Evolutionary conservation across 805 yeast species (phyloP), one percentile per base, ranked within the genome.

Genomic region (Barnettozyma siamensis): DNA sequence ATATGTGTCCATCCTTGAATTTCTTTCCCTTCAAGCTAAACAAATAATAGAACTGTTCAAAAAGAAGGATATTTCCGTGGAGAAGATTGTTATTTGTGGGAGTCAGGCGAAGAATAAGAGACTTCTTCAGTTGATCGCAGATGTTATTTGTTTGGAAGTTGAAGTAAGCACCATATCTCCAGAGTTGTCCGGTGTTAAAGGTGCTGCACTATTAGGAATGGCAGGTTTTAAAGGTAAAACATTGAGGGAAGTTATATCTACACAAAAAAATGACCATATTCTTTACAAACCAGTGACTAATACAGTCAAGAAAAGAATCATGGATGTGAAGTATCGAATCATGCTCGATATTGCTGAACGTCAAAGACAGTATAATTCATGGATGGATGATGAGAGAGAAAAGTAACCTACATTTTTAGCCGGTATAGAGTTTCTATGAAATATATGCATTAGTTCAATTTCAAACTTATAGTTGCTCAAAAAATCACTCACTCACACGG

Each of bases 101-200:
- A 72, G 79, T 28, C 82, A 76, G 51, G 74, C 74, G 3, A 63
- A 65, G 32, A 78, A 78, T 47, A 12, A 18, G 5, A 51, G 78
- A 40, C 61, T 75, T 27, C 48, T 72, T 7, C 35, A 53, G 2
- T 35, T 70, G 24, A 40, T 69, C 4, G 51, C 60, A 2, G 26
- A 54, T 8, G 48, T 67, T 3, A 59, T 54, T 2, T 42, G 44
- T 2, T 24, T 53, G 2, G 48, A 54, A 5, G 55, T 56, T 13
- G 57, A 53, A 29, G 40, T 54, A 0, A 43, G 41, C 23, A n/a
- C 11, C 1, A 16, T 42, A 2, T 33, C 48, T 15, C 55, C 62
- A 24, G 51, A 49, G 12, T 49, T 48, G 9, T 43, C 59, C 3
- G 65, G 63, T 9, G 60, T 56, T 5, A 51, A 44, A 39, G 66